phyloP scores from a whole-genome alignment of 129 eudicot genomes.

The Flaveria brownii region DNA sequence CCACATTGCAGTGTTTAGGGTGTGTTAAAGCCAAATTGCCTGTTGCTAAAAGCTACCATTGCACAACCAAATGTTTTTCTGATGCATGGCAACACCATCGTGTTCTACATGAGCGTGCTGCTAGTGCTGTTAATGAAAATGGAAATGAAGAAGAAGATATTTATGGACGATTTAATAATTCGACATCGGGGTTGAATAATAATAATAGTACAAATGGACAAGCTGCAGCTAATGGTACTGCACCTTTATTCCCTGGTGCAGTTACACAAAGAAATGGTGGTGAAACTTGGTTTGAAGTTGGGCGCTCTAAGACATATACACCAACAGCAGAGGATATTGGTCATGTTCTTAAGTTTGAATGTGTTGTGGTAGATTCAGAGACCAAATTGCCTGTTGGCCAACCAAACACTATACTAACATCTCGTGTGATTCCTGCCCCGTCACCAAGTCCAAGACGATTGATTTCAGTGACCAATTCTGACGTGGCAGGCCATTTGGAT shows the following conservation, averaged over 20 bases:
- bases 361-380: conserved; percentile 82
- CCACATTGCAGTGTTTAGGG: conserved; percentile 79
- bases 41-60: conserved; percentile 73
- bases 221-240: conserved; percentile 52
- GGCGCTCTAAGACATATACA: conserved; percentile 79
- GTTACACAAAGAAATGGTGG: conserved; percentile 78
- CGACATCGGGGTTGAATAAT: conserved; percentile 36
- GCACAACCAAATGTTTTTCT: conserved; percentile 75
- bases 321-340: conserved; percentile 96
- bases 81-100: conserved; percentile 96
- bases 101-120: conserved; percentile 81
- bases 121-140: conserved; percentile 68
- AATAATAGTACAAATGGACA: conserved; percentile 34
- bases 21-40: conserved; percentile 77
- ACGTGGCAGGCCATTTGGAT: conserved; percentile 62
- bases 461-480: conserved; percentile 75
- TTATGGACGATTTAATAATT: conserved; percentile 64
- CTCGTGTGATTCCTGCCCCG: conserved; percentile 97
- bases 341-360: conserved; percentile 85
- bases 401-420: conserved; percentile 52
- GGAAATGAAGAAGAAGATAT: conserved; percentile 77
- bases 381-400: conserved; percentile 68
- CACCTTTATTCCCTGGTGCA: conserved; percentile 69
- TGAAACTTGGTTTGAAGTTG: conserved; percentile 97
- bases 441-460: conserved; percentile 87